Base-by-base conservation (phyloP, 1,284 basidiomycete genomes). In the Tylopilus orsonianus region DNA sequence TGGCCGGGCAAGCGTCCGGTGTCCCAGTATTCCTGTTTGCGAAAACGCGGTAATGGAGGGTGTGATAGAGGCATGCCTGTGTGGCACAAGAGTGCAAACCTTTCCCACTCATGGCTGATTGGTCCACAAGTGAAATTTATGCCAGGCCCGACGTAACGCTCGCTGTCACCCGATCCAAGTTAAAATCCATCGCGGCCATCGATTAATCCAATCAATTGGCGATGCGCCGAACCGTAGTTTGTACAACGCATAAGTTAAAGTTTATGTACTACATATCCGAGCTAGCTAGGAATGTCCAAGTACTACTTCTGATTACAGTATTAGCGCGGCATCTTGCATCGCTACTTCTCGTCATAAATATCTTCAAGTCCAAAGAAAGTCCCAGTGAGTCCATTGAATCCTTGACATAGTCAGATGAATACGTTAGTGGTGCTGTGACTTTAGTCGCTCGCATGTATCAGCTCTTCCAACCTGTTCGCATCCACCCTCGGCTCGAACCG, bases 91-190 rank as follows among this genome's bases (percentile, higher is more conserved):
- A 38, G 41, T 42, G 32, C 44, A 36, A 38, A 32, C 37, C 19
- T 44, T 59, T 59, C 58, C 59, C 58, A 59, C 58, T 57, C 47
- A 33, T 57, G 57, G 48, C 38, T 32, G 41, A 55, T 58, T 52
- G 57, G 41, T 19, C 26, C 44, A 33, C 24, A 47, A 27, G 23
- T n/a, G 16, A 59, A 51, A 49, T 46, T 41, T 5, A 44, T 23
- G 34, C 46, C 48, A 16, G 13, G 12, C n/a, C 50, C 29, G 16
- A 26, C 46, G 30, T 29, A 19, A 51, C 29, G 26, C n/a, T 27
- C 26, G 26, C 54, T 50, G 53, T 54, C 56, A 56, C 27, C 33
- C 16, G 24, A 23, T 18, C n/a, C n/a, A n/a, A 23, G 23, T 29
- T 14, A 37, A 16, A 8, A 22, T 22, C 33, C 48, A 19, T 60